Evolutionary conservation across 164 flowering plant species (phyloP).

Genomic region (Sedum album): DNA sequence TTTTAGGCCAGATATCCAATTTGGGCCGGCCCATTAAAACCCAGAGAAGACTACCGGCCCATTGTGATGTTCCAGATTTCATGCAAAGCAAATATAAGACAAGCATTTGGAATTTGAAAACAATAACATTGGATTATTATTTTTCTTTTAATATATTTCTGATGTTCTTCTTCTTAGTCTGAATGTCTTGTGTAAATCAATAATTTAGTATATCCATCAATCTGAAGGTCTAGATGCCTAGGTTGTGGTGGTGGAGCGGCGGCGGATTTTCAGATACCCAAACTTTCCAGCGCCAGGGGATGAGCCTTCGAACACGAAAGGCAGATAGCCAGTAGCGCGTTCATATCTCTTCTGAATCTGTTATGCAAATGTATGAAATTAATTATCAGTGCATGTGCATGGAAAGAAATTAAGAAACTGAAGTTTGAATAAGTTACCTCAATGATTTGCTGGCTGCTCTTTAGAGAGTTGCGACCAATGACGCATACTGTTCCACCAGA

Average conservation of each 20-base stretch:
- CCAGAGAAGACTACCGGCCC: too few species aligned
- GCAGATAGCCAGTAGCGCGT: constrained; percentile 70
- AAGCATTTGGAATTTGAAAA: too few species aligned
- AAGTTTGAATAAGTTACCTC: constrained; percentile 39
- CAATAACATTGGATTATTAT: too few species aligned
- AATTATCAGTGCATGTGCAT: not conserved
- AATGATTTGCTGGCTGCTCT: constrained; percentile 73
- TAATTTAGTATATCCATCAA: too few species aligned
- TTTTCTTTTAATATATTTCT: too few species aligned
- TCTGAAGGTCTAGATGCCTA: not conserved
- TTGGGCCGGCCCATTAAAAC: too few species aligned
- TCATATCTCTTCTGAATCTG: constrained; percentile 86
- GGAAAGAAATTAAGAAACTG: not conserved
- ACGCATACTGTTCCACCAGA: constrained; percentile 94
- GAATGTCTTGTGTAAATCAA: too few species aligned
- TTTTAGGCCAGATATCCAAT: too few species aligned
- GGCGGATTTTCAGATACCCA: constrained; percentile 71
- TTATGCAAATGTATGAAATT: not conserved
- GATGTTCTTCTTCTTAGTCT: too few species aligned
- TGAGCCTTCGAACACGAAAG: constrained; percentile 82
- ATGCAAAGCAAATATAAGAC: too few species aligned
- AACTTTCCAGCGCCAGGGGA: constrained; percentile 96
- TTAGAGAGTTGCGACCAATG: constrained; percentile 58
- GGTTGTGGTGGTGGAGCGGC: constrained; percentile 19
- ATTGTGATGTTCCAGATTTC: too few species aligned